These are phyloP conservation scores for Aspergillus ustus DNA, from an alignment of 2,329 filamentous ascomycete genomes.

Conservation along the genomic window DNA sequence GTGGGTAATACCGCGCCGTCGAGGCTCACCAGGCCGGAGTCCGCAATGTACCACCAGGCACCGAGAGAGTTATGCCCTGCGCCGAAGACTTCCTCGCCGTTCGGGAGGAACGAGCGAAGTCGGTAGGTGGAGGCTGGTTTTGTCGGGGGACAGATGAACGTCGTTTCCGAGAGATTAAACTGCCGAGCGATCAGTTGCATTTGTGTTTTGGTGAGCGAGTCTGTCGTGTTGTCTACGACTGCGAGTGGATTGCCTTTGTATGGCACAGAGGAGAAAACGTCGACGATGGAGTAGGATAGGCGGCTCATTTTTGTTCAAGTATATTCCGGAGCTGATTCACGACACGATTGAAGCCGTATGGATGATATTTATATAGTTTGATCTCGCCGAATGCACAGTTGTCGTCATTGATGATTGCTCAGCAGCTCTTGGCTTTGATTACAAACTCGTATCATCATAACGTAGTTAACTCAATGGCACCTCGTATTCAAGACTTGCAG, in stretches of 20 bases:
- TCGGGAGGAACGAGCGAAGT: conserved; percentile 27
- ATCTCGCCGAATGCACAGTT: background rate
- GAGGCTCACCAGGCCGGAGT: background rate
- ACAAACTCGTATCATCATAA: background rate
- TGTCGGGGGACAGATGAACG: conserved; percentile 8
- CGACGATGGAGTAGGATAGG: conserved; percentile 14
- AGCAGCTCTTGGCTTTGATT: background rate
- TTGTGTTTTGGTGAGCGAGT: conserved; percentile 19
- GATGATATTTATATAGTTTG: background rate
- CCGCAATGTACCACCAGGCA: conserved; percentile 26
- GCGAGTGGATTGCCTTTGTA: conserved; percentile 28
- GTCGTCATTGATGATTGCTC: background rate
- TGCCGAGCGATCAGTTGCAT: conserved; percentile 26
- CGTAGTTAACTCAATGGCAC: background rate
- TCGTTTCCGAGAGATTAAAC: background rate
- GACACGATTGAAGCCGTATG: background rate
- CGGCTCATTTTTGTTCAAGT: background rate
- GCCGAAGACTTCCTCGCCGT: conserved; percentile 27
- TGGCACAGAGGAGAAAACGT: conserved; percentile 25
- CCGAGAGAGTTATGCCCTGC: conserved; percentile 28
- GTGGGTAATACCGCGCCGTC: background rate
- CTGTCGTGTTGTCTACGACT: conserved; percentile 22
- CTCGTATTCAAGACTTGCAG: background rate
- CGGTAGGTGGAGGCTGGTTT: conserved; percentile 17
- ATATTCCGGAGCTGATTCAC: background rate